Evolutionary conservation across 139 green algal species (phyloP).

Genomic region (Auxenochlorella pyrenoidosa): DNA sequence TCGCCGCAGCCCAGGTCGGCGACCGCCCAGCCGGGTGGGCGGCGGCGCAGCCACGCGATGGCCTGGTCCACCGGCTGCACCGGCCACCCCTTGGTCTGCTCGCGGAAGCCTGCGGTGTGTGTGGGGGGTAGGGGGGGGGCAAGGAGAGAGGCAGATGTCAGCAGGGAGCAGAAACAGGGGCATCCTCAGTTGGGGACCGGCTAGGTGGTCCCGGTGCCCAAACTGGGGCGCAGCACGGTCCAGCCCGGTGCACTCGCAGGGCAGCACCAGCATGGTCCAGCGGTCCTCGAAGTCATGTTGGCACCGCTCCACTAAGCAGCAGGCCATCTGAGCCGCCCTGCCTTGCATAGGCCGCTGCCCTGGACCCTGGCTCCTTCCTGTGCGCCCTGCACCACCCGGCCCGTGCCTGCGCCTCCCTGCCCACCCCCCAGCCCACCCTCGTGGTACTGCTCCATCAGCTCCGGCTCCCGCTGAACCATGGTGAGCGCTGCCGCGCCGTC

Average conservation of each 20-base stretch:
- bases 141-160: background rate
- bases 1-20: conserved; percentile 98
- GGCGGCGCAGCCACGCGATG: conserved; percentile 66
- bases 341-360: too few relatives aligned
- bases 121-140: background rate
- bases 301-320: too few relatives aligned
- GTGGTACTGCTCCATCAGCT: conserved; percentile 91
- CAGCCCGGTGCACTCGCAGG: too few relatives aligned
- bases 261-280: too few relatives aligned
- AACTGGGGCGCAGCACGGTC: too few relatives aligned
- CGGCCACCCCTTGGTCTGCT: conserved; percentile 89
- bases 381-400: background rate
- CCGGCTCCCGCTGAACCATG: conserved; percentile 73
- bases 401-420: background rate
- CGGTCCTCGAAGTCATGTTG: too few relatives aligned
- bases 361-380: background rate
- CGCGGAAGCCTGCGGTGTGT: conserved; percentile 70
- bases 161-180: background rate
- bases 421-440: conserved; percentile 32
- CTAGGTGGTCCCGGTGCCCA: too few relatives aligned
- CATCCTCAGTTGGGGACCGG: background rate
- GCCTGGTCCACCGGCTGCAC: conserved; percentile 85
- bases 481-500: conserved; percentile 65
- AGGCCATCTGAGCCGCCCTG: too few relatives aligned
- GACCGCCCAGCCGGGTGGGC: conserved; percentile 57